Conservation (phyloP, 176 grass and related monocot genomes). For the Avena eriantha region DNA sequence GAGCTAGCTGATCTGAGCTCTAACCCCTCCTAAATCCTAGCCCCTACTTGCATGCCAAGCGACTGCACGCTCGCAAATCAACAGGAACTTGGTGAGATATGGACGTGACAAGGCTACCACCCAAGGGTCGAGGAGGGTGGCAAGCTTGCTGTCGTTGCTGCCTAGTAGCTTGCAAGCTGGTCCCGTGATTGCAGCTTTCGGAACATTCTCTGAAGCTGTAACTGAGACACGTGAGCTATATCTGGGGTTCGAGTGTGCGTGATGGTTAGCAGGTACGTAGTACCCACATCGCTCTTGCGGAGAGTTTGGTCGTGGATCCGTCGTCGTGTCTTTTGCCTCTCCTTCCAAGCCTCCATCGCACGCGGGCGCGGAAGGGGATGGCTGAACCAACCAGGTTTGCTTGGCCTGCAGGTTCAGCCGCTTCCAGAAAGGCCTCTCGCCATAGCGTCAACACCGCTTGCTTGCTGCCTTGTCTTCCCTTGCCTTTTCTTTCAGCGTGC, state of each 20-base stretch:
- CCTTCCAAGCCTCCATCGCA: conserved; percentile 44
- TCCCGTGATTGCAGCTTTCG: conserved; percentile 17
- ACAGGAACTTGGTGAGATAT: background rate
- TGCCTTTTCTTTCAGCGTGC: background rate
- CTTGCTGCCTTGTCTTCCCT: background rate
- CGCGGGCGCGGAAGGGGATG: conserved; percentile 47
- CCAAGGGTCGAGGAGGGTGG: background rate
- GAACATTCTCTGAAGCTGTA: background rate
- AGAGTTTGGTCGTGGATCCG: background rate
- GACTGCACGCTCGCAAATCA: conserved; percentile 42
- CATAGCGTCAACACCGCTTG: background rate
- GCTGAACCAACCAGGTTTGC: conserved; percentile 44
- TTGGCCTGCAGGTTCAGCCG: background rate
- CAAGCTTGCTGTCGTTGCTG: background rate
- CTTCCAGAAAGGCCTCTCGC: background rate
- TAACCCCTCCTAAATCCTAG: no score
- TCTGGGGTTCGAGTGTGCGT: conserved; percentile 1
- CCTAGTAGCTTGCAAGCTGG: background rate
- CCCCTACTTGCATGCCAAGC: conserved; percentile 40
- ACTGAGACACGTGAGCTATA: background rate
- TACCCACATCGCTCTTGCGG: background rate
- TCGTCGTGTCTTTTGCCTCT: conserved; percentile 6
- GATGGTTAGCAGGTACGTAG: conserved; percentile 32
- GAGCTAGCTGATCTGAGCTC: no score
- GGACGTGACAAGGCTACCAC: conserved; percentile 20